Conservation (phyloP, 202 grass and related monocot genomes). For the Tripidium arundinaceum region DNA sequence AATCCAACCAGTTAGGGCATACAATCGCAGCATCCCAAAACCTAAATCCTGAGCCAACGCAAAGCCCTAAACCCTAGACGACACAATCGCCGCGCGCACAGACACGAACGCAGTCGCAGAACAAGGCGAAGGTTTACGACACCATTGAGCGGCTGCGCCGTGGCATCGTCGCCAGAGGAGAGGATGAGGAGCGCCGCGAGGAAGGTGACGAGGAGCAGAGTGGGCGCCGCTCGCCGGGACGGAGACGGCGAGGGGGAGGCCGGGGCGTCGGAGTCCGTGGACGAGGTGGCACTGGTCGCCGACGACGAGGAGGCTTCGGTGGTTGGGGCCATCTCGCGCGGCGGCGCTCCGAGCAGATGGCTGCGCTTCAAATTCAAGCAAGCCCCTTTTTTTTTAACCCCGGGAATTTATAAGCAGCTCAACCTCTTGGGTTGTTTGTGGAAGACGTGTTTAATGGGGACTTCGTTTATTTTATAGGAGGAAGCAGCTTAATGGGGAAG, state of each 20-base stretch:
- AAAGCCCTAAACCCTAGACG: conserved; percentile 41
- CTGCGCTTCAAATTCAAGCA: conserved; percentile 16
- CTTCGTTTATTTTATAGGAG: not conserved
- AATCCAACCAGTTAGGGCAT: not conserved
- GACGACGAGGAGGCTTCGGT: conserved; percentile 6
- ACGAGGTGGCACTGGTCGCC: conserved; percentile 15
- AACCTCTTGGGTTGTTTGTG: not conserved
- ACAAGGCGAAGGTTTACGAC: not conserved
- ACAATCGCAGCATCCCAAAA: not conserved
- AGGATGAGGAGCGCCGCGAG: conserved; percentile 47
- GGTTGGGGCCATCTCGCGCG: conserved; percentile 27
- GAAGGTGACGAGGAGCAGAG: conserved; percentile 45
- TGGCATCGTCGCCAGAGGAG: conserved; percentile 39
- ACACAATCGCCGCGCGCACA: not conserved
- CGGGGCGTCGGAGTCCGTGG: not conserved
- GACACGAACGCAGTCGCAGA: not conserved
- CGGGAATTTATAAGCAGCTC: not conserved
- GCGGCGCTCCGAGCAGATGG: conserved; percentile 10
- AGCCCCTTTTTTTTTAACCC: not conserved
- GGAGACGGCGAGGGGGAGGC: not conserved
- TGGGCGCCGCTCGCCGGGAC: conserved; percentile 26
- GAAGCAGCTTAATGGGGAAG: not conserved
- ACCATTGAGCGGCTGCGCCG: conserved; percentile 34
- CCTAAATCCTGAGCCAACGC: not conserved
- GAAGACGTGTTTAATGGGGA: not conserved